A percentile compares a stretch with the other conserved stretches of the same genome.
phyloP scores from a whole-genome alignment of 495 filamentous ascomycete species.

The Saxophila tyrrhenica region DNA sequence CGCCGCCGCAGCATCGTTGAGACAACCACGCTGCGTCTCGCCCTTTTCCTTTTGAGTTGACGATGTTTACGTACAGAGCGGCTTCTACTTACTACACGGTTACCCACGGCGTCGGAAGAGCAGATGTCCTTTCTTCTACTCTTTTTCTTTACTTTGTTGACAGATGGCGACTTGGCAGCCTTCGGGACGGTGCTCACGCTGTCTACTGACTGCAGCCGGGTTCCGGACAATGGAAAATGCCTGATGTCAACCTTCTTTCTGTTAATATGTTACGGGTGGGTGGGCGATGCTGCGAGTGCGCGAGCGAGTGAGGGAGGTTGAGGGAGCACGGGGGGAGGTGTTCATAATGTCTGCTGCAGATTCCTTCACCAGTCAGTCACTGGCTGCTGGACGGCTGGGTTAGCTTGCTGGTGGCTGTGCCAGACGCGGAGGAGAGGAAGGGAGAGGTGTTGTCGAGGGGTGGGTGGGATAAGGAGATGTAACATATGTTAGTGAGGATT shows the following conservation, averaged over 20 bases:
- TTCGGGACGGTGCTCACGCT: too few relatives aligned
- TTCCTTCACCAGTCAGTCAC: not conserved
- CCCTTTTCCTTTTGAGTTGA: conserved; percentile 7
- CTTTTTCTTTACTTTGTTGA: too few relatives aligned
- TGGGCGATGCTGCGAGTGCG: too few relatives aligned
- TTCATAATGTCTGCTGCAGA: conserved; percentile 12
- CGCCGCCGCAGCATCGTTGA: not conserved
- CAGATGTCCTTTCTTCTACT: not conserved
- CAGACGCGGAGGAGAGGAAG: not conserved
- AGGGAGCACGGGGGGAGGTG: not conserved
- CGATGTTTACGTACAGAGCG: conserved; percentile 9
- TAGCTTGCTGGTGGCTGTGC: not conserved
- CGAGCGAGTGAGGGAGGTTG: not conserved
- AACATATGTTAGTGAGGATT: not conserved
- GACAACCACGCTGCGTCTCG: not conserved
- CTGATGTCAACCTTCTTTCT: not conserved
- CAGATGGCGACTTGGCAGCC: too few relatives aligned
- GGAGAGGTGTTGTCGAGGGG: not conserved
- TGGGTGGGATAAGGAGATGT: not conserved
- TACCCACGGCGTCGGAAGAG: not conserved
- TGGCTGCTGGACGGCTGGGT: not conserved
- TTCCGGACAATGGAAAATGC: too few relatives aligned
- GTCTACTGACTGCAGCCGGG: too few relatives aligned
- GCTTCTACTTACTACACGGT: not conserved
- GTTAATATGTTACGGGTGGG: not conserved